Percentiles rank a stretch among this genome's conserved stretches.
Conservation (phyloP, 352 stramenopile species). For the Phytophthora boehmeriae region DNA sequence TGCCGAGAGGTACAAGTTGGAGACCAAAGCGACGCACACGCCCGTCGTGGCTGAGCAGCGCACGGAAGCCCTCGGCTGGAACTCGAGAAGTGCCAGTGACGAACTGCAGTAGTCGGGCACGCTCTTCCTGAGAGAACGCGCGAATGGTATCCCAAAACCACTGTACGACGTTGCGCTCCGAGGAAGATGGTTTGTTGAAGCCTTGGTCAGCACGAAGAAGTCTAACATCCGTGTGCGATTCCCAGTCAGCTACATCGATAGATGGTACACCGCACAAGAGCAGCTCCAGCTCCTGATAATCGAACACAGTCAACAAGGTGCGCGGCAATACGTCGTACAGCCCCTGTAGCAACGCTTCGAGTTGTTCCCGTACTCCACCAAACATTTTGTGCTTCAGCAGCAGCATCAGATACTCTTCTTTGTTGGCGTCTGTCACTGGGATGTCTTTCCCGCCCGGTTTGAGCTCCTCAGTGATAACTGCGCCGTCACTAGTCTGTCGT, state of each 20-base stretch:
- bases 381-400: constrained; percentile 95
- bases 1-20: constrained; percentile 90
- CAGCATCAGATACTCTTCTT: constrained; percentile 95
- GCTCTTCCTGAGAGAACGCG: constrained; percentile 83
- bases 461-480: constrained; percentile 83
- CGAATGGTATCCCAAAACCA: constrained; percentile 92
- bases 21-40: constrained; percentile 96
- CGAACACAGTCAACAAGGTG: constrained; percentile 90
- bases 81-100: constrained; percentile 90
- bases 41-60: constrained; percentile 76
- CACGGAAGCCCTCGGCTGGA: constrained; percentile 96
- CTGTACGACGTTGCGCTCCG: constrained; percentile 71
- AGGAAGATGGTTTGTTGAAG: constrained; percentile 36
- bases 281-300: constrained; percentile 96
- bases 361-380: constrained; percentile 89
- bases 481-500: constrained; percentile 49
- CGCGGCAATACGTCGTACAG: constrained; percentile 92
- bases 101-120: constrained; percentile 90
- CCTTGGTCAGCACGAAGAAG: constrained; percentile 76
- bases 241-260: constrained; percentile 93
- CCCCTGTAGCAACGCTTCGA: constrained; percentile 90
- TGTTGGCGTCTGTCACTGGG: constrained; percentile 94
- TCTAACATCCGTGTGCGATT: constrained; percentile 80
- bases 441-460: constrained; percentile 92
- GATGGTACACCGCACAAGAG: constrained; percentile 91